Evolutionary conservation across 2,329 filamentous ascomycete species (phyloP).

Genomic region (Alternaria metachromatica): DNA sequence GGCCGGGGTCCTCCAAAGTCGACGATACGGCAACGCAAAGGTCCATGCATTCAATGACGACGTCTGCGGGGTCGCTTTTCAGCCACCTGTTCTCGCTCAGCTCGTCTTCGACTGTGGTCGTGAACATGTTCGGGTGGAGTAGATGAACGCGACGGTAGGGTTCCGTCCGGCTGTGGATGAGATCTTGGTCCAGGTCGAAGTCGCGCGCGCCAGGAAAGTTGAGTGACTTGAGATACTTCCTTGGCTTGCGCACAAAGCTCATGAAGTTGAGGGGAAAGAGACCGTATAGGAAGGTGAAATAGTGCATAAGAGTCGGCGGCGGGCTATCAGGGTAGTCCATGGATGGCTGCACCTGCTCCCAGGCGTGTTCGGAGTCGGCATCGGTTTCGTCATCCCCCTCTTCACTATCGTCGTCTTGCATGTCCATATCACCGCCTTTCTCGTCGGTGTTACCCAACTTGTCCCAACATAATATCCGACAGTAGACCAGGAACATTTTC

Average conservation of each 20-base stretch:
- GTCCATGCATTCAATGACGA: conserved; percentile 79
- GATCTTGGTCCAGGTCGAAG: conserved; percentile 77
- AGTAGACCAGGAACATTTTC: conserved; percentile 81
- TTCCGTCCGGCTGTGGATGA: conserved; percentile 78
- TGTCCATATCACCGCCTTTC: conserved; percentile 5
- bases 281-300: conserved; percentile 83
- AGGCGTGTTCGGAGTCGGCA: conserved; percentile 51
- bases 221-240: conserved; percentile 76
- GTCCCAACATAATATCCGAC: conserved; percentile 81
- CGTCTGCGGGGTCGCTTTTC: conserved; percentile 78
- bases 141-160: conserved; percentile 75
- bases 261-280: conserved; percentile 86
- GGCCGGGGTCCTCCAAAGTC: conserved; percentile 54
- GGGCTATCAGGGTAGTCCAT: conserved; percentile 61
- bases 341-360: conserved; percentile 70
- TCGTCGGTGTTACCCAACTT: conserved; percentile 50
- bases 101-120: conserved; percentile 78
- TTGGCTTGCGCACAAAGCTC: conserved; percentile 83
- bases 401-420: conserved; percentile 37
- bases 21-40: conserved; percentile 61
- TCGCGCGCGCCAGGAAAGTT: conserved; percentile 74
- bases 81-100: conserved; percentile 80
- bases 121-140: conserved; percentile 85
- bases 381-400: conserved; percentile 47
- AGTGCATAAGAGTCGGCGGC: conserved; percentile 73